A percentile compares a stretch with the other conserved stretches of the same genome.
Evolutionary conservation across 176 grass and related monocot genomes (phyloP).

Genomic region (Lolium perenne): DNA sequence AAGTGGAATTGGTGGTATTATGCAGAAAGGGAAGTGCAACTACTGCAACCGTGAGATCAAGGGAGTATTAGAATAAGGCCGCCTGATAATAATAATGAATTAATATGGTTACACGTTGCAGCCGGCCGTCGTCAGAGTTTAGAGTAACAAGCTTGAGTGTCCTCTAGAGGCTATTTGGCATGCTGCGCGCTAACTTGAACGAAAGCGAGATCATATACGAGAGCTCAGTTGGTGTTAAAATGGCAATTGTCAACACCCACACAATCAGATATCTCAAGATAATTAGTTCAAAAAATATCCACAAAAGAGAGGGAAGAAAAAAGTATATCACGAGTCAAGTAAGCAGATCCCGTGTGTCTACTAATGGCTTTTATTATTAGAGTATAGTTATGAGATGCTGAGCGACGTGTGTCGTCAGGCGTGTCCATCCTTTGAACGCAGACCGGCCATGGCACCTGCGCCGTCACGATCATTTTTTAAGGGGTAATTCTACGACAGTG

Average conservation of each 20-base stretch:
- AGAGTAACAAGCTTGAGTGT: background rate
- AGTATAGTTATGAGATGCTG: background rate
- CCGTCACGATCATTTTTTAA: conserved; percentile 8
- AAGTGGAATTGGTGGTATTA: too few relatives aligned
- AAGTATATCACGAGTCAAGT: background rate
- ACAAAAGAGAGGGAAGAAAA: background rate
- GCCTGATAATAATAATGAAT: background rate
- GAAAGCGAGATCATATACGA: background rate
- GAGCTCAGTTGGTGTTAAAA: background rate
- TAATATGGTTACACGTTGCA: background rate
- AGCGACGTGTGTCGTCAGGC: conserved; percentile 23
- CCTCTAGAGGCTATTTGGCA: background rate
- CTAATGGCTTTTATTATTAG: background rate
- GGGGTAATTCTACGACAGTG: background rate
- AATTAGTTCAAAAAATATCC: background rate
- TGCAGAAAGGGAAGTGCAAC: too few relatives aligned
- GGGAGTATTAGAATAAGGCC: background rate
- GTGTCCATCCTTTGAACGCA: conserved; percentile 1
- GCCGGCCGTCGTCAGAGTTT: background rate
- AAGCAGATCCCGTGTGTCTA: conserved; percentile 2
- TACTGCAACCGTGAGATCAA: too few relatives aligned
- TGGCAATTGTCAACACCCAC: background rate
- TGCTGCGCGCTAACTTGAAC: background rate
- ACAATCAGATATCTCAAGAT: background rate
- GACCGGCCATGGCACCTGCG: background rate